Conservation (phyloP, 768 basidiomycete genomes). For the Rhizopogon sp. region DNA sequence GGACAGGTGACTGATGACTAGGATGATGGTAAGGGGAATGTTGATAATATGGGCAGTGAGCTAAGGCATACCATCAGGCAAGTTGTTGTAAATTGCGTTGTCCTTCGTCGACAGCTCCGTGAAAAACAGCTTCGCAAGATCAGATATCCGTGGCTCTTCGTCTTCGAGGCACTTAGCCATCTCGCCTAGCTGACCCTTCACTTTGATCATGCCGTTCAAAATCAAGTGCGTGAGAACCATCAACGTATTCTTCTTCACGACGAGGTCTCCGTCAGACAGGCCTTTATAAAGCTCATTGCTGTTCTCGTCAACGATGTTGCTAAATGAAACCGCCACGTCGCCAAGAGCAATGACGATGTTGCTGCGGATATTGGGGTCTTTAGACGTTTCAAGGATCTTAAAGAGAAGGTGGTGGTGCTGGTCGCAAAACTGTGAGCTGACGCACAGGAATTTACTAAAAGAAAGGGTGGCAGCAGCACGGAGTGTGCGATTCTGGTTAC, state of each 20-base stretch:
- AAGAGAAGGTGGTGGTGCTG: conserved; percentile 83
- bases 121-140: conserved; percentile 98
- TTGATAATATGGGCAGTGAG: not conserved
- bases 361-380: conserved; percentile 84
- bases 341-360: conserved; percentile 98
- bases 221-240: conserved; percentile 98
- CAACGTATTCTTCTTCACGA: conserved; percentile 98
- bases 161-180: conserved; percentile 99
- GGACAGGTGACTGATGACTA: conserved; percentile 93
- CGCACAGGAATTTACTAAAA: conserved; percentile 94
- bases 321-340: conserved; percentile 98
- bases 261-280: conserved; percentile 76
- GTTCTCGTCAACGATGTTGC: conserved; percentile 95
- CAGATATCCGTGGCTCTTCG: conserved; percentile 77
- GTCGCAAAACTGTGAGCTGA: conserved; percentile 93
- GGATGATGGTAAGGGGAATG: conserved; percentile 4
- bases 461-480: conserved; percentile 84
- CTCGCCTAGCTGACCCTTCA: conserved; percentile 98
- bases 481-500: conserved; percentile 70
- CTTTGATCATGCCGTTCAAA: conserved; percentile 98
- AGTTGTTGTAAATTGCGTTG: conserved; percentile 97
- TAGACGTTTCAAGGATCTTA: conserved; percentile 89
- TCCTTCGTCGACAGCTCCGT: conserved; percentile 94
- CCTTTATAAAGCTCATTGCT: conserved; percentile 94
- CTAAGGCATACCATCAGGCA: conserved; percentile 75